Percentiles rank a stretch among this genome's conserved stretches.
phyloP scores from a whole-genome alignment of 805 yeast genomes.

The Candida lessepsii region DNA sequence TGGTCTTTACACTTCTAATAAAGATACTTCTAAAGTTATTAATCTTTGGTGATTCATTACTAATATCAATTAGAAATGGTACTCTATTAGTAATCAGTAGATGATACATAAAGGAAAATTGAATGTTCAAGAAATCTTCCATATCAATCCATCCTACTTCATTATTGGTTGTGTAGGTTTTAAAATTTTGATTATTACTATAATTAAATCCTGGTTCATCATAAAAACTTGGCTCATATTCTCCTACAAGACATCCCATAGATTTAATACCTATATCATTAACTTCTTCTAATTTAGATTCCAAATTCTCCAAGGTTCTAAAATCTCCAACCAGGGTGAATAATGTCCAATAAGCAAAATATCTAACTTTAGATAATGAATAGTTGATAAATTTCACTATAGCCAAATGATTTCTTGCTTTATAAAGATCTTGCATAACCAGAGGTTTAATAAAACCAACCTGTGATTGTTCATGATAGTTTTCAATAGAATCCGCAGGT shows the following conservation, averaged over 20 bases:
- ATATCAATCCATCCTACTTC: slow-evolving; percentile 1
- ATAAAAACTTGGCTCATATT: slow-evolving; percentile 29
- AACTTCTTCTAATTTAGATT: slow-evolving; percentile 22
- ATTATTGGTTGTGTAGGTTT: background rate
- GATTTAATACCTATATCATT: slow-evolving; percentile 25
- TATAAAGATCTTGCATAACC: background rate
- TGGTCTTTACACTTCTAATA: slow-evolving; percentile 29
- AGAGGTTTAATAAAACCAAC: slow-evolving; percentile 1
- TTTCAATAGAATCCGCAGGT: background rate
- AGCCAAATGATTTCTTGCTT: background rate
- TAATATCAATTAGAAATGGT: slow-evolving; percentile 24
- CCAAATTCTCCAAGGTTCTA: slow-evolving; percentile 19
- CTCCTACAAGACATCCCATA: slow-evolving; percentile 14
- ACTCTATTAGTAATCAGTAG: slow-evolving; percentile 29
- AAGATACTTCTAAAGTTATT: slow-evolving; percentile 22
- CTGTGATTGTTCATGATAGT: background rate
- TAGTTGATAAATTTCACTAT: slow-evolving; percentile 8
- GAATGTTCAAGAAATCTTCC: slow-evolving; percentile 14
- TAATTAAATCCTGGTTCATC: slow-evolving; percentile 31
- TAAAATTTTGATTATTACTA: background rate
- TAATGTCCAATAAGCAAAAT: slow-evolving; percentile 27
- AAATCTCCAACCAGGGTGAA: slow-evolving; percentile 28
- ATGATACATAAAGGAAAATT: slow-evolving; percentile 26
- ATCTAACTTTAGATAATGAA: slow-evolving; percentile 24
- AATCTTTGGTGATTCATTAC: slow-evolving; percentile 16